phyloP scores from a whole-genome alignment of 371 early-diverging fungal genomes.

The Haplosporangium sp. region DNA sequence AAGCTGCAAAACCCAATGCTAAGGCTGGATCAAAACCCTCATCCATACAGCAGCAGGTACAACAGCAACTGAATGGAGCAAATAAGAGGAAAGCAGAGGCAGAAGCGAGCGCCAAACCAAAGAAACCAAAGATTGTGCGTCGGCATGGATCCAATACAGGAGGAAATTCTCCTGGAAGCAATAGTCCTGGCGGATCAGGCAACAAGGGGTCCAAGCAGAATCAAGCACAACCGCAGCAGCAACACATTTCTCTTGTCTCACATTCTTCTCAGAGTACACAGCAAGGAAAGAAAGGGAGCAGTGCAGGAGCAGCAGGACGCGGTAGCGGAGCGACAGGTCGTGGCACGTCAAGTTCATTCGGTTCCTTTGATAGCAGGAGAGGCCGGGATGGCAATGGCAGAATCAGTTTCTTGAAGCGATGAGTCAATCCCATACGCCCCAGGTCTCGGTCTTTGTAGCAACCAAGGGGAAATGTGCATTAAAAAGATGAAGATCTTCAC shows the following conservation, averaged over 20 bases:
- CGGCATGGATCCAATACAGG: constrained; percentile 18
- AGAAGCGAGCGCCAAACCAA: constrained; percentile 19
- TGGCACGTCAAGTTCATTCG: neutral
- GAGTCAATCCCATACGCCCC: neutral
- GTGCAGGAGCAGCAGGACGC: no score
- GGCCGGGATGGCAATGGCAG: constrained; percentile 24
- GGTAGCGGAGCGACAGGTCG: neutral
- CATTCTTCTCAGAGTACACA: constrained; percentile 8
- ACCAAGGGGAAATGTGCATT: neutral
- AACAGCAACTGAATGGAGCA: constrained; percentile 9
- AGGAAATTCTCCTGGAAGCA: constrained; percentile 24
- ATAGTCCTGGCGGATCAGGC: constrained; percentile 13
- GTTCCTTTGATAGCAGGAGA: constrained; percentile 14
- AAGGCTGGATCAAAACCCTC: constrained; percentile 8
- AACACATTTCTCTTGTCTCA: neutral
- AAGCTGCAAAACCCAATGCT: neutral
- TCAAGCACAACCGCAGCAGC: constrained; percentile 6
- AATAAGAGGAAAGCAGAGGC: constrained; percentile 41
- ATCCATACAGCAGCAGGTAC: constrained; percentile 13
- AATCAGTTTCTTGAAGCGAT: constrained; percentile 44
- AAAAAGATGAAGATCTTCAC: neutral
- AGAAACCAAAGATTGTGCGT: constrained; percentile 41
- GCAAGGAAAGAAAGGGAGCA: constrained; percentile 10
- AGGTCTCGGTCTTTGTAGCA: neutral
- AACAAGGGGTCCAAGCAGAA: constrained; percentile 5